Base-by-base conservation (phyloP, 306 rosid species). In the Rosa rugosa region DNA sequence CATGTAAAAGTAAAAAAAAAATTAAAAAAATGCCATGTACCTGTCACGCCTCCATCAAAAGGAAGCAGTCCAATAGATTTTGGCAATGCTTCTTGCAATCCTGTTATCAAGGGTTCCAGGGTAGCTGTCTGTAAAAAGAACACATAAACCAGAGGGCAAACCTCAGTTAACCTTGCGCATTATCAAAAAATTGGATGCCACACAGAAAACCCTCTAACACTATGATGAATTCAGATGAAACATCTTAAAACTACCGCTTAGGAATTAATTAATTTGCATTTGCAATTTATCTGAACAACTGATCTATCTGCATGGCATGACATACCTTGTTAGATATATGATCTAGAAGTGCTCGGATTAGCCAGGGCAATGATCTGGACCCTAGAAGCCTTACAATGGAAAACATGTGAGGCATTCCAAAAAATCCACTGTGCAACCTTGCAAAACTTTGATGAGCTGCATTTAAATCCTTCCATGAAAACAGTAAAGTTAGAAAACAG, bases 371-470 rank as follows among this genome's bases (percentile, higher is more conserved):
- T 81, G 99, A 92, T 87, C 98, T 90, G 73, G 99, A 91, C 79
- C 99, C 99, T 75, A 95, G 78, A 75, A 95, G 92, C 86, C 89
- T 91, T 70, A 84, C 92, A 81, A 89, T 83, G 40, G 97, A 90
- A 84, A 88, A 89, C 91, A 92, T 91, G 88, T 95, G 97, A 75
- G 97, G 94, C 77, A 91, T 86, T 83, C 99, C 99, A 86, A 92
- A 95, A 88, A 95, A 95, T 79, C 99, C 99, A 85, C 97, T 81
- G 86, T 95, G 99, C 84, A 95, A 79, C 69, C 97, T 92, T 25
- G 94, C 95, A 87, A 92, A 88, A 92, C 97, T 95, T 79, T 95
- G 99, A 88, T 95, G 99, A 73, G 99, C 97, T 82, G 91, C 89
- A 89, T 88, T 95, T 83, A 95, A 84, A 80, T 92, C 98, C 99